Evolutionary conservation across 352 stramenopile species (phyloP).

Genomic region (Phytophthora cryptogea): DNA sequence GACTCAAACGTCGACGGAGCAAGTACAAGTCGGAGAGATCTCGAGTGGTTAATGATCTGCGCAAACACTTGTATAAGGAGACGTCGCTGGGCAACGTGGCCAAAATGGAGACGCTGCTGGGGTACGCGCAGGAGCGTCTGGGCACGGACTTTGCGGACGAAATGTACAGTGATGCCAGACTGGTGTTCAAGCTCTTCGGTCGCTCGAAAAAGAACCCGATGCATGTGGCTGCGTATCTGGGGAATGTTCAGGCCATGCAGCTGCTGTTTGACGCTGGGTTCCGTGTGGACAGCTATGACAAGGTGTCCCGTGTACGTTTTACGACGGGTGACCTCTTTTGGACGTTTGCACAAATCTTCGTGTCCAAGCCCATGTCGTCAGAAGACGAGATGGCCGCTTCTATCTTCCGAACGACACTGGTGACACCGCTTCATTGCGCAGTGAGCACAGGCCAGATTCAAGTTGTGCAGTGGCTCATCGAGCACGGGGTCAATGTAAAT

Average conservation of each 20-base stretch:
- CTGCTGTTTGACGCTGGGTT: constrained; percentile 60
- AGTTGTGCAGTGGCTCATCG: constrained; percentile 58
- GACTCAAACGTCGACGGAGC: constrained; percentile 35
- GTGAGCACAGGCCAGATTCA: constrained; percentile 66
- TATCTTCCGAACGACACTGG: constrained; percentile 71
- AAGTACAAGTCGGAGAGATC: constrained; percentile 52
- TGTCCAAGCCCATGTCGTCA: constrained; percentile 46
- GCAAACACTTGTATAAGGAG: constrained; percentile 76
- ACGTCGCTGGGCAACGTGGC: constrained; percentile 64
- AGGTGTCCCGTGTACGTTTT: constrained; percentile 75
- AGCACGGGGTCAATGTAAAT: constrained; percentile 63
- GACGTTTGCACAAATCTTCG: constrained; percentile 72
- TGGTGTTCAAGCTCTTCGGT: constrained; percentile 63
- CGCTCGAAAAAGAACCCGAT: constrained; percentile 83
- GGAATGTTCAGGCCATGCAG: constrained; percentile 65
- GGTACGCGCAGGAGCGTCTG: constrained; percentile 49
- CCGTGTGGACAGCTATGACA: constrained; percentile 68
- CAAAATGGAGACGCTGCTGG: constrained; percentile 58
- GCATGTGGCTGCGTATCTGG: constrained; percentile 72
- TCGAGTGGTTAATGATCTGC: constrained; percentile 54
- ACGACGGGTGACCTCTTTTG: constrained; percentile 81
- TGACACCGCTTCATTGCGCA: constrained; percentile 72
- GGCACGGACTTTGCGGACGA: constrained; percentile 62
- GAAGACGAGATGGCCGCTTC: constrained; percentile 60
- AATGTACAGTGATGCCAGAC: constrained; percentile 60